Base-by-base conservation (phyloP, 129 eudicot genomes). In the Flaveria trinervia region DNA sequence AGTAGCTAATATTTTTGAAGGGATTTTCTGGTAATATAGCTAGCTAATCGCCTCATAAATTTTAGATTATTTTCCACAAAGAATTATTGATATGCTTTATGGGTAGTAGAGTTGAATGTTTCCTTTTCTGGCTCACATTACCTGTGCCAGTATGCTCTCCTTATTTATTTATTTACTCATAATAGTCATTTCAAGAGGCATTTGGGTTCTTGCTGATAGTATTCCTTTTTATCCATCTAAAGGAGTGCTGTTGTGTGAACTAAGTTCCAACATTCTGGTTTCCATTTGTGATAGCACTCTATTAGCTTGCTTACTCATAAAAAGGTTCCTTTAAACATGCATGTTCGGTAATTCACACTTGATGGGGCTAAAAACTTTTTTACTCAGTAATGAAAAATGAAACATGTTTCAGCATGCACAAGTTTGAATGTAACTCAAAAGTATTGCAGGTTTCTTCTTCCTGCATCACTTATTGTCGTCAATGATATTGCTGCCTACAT, bases 1-100 rank as follows among this genome's bases (percentile, higher is more conserved):
- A 39, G 99, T 94, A 36, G 99, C 96, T 80, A 94, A 94, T 86
- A 94, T 94, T 44, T 94, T 94, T 54, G 99, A 91, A 82, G 99
- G 99, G 70, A 89, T 94, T 64, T 94, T 91, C 85, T 94, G 99
- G 99, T 91, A 89, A 84, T 54, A 9, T 28, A 9, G 51, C 77
- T 18, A 12, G 33, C 13, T 11, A 18, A 28, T 48, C 10, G 33
- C 15, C 61, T 76, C 39, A 65, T 14, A 14, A 26, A 16, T 59
- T 23, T 43, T 78, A 26, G 75, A n/a, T 59, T 9, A 22, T 26
- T 52, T 41, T 28, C 48, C 16, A 44, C 64, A 44, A 74, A 44
- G 39, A 18, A 11, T 23, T 68, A 44, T 5, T 49, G 11, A 61
- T 12, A 48, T 65, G 73, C 39, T 65, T 65, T 11, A 39, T 12